These are phyloP conservation scores for Hanseniaspora sp. DNA, from an alignment of 1,139 yeast species.

Conservation along the genomic window DNA sequence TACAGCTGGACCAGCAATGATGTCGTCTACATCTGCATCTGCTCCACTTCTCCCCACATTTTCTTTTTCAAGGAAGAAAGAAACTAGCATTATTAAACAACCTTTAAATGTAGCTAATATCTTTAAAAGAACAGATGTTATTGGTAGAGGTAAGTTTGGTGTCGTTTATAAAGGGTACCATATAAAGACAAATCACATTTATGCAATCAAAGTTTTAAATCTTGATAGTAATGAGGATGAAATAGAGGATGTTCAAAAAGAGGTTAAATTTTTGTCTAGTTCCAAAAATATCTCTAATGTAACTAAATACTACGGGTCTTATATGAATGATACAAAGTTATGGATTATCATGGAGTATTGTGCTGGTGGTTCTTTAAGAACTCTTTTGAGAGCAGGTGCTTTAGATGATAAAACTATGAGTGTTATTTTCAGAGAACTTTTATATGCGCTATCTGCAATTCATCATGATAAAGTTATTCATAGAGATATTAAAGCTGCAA, in stretches of 20 bases:
- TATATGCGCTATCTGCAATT: conserved; percentile 66
- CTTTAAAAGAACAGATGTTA: conserved; percentile 74
- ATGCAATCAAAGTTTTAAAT: conserved; percentile 86
- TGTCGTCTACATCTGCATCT: not conserved
- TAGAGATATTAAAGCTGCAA: conserved; percentile 92
- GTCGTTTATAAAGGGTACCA: conserved; percentile 77
- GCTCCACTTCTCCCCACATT: not conserved
- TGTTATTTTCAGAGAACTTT: conserved; percentile 68
- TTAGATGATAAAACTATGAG: conserved; percentile 77
- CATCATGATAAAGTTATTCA: conserved; percentile 89
- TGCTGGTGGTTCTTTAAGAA: conserved; percentile 90
- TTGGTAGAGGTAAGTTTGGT: conserved; percentile 95
- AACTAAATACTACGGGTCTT: conserved; percentile 84
- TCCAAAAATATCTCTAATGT: conserved; percentile 79
- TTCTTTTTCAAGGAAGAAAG: not conserved
- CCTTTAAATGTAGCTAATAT: conserved; percentile 30
- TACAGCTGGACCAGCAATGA: not conserved
- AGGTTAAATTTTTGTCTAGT: conserved; percentile 74
- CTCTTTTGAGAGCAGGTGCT: conserved; percentile 75
- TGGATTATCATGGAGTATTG: conserved; percentile 99
- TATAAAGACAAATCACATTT: conserved; percentile 47
- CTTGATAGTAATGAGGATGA: conserved; percentile 91
- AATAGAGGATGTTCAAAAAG: conserved; percentile 88
- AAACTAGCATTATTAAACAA: not conserved
- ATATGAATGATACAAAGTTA: conserved; percentile 70